Conservation (phyloP, 2,329 filamentous ascomycete species). For the Aspergillus niger region DNA sequence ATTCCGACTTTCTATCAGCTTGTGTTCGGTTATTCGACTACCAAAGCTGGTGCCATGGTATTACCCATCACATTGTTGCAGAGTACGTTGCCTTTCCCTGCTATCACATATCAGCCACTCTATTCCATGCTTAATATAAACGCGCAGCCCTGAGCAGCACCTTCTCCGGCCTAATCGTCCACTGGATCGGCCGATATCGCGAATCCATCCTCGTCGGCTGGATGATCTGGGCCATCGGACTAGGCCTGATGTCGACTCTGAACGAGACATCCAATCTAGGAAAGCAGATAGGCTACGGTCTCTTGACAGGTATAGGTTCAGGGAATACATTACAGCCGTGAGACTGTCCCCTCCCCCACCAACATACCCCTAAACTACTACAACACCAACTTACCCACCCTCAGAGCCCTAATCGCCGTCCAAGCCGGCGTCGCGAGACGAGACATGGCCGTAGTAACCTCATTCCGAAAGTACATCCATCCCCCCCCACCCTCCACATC, state of each 20-base stretch:
- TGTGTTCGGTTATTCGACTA: slow-evolving; percentile 47
- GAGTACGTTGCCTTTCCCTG: slow-evolving; percentile 24
- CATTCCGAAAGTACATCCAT: slow-evolving; percentile 35
- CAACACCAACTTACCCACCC: background rate
- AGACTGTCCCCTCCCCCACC: background rate
- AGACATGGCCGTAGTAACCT: slow-evolving; percentile 46
- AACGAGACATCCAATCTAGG: slow-evolving; percentile 51
- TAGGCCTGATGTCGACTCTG: slow-evolving; percentile 57
- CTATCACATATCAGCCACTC: background rate
- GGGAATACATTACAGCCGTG: slow-evolving; percentile 56
- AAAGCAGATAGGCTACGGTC: slow-evolving; percentile 58
- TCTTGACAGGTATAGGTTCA: slow-evolving; percentile 56
- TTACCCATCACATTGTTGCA: slow-evolving; percentile 55
- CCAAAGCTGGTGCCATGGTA: slow-evolving; percentile 54
- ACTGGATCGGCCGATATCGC: slow-evolving; percentile 56
- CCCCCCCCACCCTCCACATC: background rate
- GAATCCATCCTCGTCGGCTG: slow-evolving; percentile 59
- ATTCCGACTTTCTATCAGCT: slow-evolving; percentile 65
- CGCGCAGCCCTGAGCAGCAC: slow-evolving; percentile 47
- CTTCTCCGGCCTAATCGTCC: slow-evolving; percentile 55
- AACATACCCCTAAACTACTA: background rate
- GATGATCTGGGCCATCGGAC: slow-evolving; percentile 54
- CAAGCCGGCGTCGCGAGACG: slow-evolving; percentile 43
- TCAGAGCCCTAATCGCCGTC: slow-evolving; percentile 39
- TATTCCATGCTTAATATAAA: background rate